Evolutionary conservation across 129 eudicot species (phyloP).

Genomic region (Flaveria sonorensis): DNA sequence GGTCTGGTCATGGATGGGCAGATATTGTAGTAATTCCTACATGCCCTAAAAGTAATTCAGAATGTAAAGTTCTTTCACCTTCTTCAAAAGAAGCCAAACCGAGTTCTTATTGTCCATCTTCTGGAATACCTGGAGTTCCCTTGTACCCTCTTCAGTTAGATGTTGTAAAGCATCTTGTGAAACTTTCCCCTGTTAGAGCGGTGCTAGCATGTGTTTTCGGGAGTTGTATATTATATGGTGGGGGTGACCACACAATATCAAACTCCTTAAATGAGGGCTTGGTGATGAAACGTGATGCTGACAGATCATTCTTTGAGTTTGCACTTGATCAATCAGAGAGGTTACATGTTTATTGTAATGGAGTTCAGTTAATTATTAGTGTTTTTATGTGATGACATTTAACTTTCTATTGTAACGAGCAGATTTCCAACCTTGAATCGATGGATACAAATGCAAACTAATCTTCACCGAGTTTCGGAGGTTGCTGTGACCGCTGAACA

Average conservation of each 20-base stretch:
- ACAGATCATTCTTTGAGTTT: slow-evolving; percentile 87
- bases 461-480: slow-evolving; percentile 93
- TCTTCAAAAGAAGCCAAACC: slow-evolving; percentile 78
- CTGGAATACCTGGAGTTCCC: slow-evolving; percentile 79
- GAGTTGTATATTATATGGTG: slow-evolving; percentile 70
- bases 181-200: slow-evolving; percentile 91
- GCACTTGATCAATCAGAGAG: slow-evolving; percentile 99
- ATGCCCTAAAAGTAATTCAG: slow-evolving; percentile 53
- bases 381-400: slow-evolving; percentile 12
- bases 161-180: slow-evolving; percentile 87
- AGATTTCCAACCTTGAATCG: slow-evolving; percentile 99
- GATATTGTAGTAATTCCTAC: slow-evolving; percentile 88
- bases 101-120: slow-evolving; percentile 61
- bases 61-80: slow-evolving; percentile 62
- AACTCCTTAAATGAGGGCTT: slow-evolving; percentile 66
- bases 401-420: slow-evolving; percentile 24
- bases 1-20: slow-evolving; percentile 98
- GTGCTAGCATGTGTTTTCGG: slow-evolving; percentile 96
- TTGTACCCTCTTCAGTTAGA: slow-evolving; percentile 94
- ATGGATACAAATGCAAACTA: slow-evolving; percentile 98
- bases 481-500: slow-evolving; percentile 69
- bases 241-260: slow-evolving; percentile 60
- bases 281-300: slow-evolving; percentile 66
- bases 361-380: slow-evolving; percentile 14
- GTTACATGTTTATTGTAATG: slow-evolving; percentile 36